phyloP scores from a whole-genome alignment of 2,329 filamentous ascomycete species.

The Raffaelea albimanens region DNA sequence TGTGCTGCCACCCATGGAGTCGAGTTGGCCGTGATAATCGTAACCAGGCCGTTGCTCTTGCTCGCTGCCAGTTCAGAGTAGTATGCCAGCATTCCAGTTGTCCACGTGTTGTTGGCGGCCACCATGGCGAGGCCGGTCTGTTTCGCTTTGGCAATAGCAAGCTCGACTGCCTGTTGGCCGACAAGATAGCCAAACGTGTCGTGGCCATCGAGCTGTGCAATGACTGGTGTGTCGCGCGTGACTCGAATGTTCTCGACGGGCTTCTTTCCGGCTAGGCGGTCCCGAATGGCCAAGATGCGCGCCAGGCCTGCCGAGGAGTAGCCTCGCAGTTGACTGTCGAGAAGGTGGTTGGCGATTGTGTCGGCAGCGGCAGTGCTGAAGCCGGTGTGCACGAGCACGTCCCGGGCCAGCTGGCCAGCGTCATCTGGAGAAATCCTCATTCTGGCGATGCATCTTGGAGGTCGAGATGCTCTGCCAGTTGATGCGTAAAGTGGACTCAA shows the following conservation, averaged over 20 bases:
- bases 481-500: too few relatives aligned
- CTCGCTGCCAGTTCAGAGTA: neutral
- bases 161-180: neutral
- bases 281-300: neutral
- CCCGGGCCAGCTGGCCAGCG: neutral
- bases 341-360: neutral
- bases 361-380: neutral
- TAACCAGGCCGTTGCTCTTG: neutral
- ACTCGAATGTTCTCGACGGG: neutral
- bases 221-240: neutral
- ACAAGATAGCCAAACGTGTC: neutral
- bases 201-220: neutral
- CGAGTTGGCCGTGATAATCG: neutral
- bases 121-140: neutral
- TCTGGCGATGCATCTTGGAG: too few relatives aligned
- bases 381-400: neutral
- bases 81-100: neutral
- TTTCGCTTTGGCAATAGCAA: neutral
- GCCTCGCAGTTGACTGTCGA: neutral
- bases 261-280: neutral
- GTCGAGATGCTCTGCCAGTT: too few relatives aligned
- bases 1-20: neutral
- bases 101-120: neutral
- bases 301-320: neutral
- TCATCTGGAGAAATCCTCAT: neutral